Evolutionary conservation across 2,329 filamentous ascomycete genomes (phyloP), one percentile per base, ranked within the genome.

Genomic region (Metarhizium anisopliae): DNA sequence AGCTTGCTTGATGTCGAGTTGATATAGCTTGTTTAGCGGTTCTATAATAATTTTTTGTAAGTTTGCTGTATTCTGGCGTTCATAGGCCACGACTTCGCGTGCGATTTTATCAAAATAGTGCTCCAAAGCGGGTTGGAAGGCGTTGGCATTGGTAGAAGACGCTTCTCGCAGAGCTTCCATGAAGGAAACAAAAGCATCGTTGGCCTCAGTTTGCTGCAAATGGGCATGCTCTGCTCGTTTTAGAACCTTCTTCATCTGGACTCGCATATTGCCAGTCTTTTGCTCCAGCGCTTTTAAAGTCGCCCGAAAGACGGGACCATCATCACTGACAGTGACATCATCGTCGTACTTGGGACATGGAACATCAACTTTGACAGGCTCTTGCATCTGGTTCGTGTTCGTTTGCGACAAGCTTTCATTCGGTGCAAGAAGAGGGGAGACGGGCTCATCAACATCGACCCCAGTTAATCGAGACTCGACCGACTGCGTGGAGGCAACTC

Each of bases 51-150:
- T 87, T 67, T 85, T 93, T 65, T 96, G 92, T 38, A 99, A 79
- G 64, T 96, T 93, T 43, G 76, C 65, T 1, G 89, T 85, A 67
- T 96, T 97, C 60, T 89, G 84, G 59, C 85, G 85, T 72, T 99
- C 92, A 67, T 96, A 97, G 0, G 76, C 72, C 42, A 96, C 74
- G 50, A 99, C 96, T 67, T 97, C 90, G 59, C 87, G 85, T 3
- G 93, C 92, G 62, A 96, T 97, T 66, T 92, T 95, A 72, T 97
- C 92, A 66, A 97, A 99, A 69, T 99, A 99, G 70, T 99, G 92
- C 59, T 99, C 94, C 58, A 99, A 80, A 4, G 93, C 94, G 16
- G 94, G 95, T 66, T 95, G 90, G n/a, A 99, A 92, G 0, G 93
- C 94, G 66, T 95, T 96, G 51, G 91, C 89, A 67, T 97, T 97